These are phyloP conservation scores for Rhodotorula sp. DNA, from an alignment of 1,284 basidiomycete genomes.

Conservation along the genomic window DNA sequence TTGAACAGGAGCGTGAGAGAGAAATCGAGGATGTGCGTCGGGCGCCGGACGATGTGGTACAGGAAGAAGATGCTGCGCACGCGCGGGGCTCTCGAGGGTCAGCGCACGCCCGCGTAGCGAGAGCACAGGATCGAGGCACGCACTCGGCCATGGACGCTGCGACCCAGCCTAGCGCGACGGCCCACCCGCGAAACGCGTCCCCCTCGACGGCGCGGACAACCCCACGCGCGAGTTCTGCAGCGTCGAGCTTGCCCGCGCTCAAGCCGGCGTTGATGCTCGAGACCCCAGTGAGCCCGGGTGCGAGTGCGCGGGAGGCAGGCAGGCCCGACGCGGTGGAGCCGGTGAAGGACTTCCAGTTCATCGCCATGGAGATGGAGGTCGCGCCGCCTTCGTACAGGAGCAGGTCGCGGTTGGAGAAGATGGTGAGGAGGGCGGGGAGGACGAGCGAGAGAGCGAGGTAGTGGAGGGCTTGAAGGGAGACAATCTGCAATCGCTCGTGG, in stretches of 20 bases:
- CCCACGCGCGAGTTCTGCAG: slow-evolving; percentile 12
- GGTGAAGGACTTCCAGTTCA: slow-evolving; percentile 97
- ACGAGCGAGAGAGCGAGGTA: slow-evolving; percentile 83
- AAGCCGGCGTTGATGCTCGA: slow-evolving; percentile 14
- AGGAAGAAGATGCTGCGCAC: slow-evolving; percentile 76
- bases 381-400: slow-evolving; percentile 83
- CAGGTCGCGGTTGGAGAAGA: slow-evolving; percentile 72
- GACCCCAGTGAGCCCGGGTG: slow-evolving; percentile 54
- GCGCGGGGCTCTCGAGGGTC: background rate
- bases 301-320: slow-evolving; percentile 50
- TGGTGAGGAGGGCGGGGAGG: slow-evolving; percentile 73
- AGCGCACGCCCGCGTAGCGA: background rate
- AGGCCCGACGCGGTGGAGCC: slow-evolving; percentile 67
- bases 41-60: slow-evolving; percentile 81
- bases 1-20: slow-evolving; percentile 83
- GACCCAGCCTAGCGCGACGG: slow-evolving; percentile 81
- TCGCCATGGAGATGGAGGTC: slow-evolving; percentile 83
- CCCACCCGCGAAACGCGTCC: slow-evolving; percentile 72
- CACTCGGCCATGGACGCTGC: slow-evolving; percentile 77
- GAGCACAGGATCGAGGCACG: slow-evolving; percentile 48
- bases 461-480: slow-evolving; percentile 87
- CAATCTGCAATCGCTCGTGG: slow-evolving; percentile 62
- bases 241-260: slow-evolving; percentile 2
- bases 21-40: slow-evolving; percentile 93
- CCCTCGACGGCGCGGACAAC: slow-evolving; percentile 27